phyloP scores from a whole-genome alignment of 208 protist genomes.

The Leishmania amazonensis region DNA sequence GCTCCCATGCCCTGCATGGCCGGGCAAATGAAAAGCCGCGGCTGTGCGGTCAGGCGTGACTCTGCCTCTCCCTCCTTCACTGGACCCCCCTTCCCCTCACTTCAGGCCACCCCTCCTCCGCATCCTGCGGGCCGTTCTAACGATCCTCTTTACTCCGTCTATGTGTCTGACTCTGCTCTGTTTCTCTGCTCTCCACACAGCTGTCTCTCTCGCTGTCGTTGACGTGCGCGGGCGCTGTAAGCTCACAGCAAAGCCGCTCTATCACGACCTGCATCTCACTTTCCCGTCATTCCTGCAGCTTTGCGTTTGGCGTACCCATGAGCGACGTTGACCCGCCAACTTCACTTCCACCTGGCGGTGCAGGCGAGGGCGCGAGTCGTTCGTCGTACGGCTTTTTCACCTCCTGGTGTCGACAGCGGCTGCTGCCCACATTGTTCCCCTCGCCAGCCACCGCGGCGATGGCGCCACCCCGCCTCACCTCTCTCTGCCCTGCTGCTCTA shows the following conservation, averaged over 20 bases:
- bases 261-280: background rate
- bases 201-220: background rate
- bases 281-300: background rate
- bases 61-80: background rate
- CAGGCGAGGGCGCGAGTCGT: background rate
- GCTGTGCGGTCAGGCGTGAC: background rate
- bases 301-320: background rate
- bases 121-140: background rate
- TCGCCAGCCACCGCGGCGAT: background rate
- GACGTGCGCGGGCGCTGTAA: background rate
- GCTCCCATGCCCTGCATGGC: background rate
- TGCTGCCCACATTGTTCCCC: constrained; percentile 11
- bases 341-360: background rate
- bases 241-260: background rate
- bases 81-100: background rate
- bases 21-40: background rate
- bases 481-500: background rate
- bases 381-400: background rate
- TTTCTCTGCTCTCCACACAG: background rate
- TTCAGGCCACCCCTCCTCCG: background rate
- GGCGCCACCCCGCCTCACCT: background rate
- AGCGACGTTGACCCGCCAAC: background rate
- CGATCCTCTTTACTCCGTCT: background rate
- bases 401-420: constrained; percentile 14
- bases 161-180: background rate